phyloP scores from a whole-genome alignment of 352 stramenopile species.

The Thraustochytrium striatum region DNA sequence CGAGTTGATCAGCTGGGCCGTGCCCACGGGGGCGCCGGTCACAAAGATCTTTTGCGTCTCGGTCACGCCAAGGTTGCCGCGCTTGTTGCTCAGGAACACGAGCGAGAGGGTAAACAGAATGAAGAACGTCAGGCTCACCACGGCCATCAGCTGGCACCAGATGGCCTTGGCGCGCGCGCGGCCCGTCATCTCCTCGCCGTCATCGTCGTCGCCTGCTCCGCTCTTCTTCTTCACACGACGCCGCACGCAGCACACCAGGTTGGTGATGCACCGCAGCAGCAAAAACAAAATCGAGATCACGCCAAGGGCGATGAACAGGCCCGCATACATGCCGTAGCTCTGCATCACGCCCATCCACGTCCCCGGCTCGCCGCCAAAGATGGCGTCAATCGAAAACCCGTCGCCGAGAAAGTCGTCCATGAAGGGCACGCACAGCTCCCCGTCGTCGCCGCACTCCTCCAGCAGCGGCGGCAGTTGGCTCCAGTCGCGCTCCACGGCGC shows the following conservation, averaged over 20 bases:
- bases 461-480: neutral
- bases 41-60: neutral
- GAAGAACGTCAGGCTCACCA: neutral
- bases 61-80: neutral
- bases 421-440: neutral
- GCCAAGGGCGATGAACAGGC: neutral
- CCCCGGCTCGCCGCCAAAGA: neutral
- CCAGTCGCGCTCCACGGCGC: neutral
- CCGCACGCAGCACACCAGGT: neutral
- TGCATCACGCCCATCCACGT: neutral
- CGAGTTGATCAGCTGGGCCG: neutral
- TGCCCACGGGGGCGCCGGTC: neutral
- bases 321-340: neutral
- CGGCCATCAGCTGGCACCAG: neutral
- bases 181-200: neutral
- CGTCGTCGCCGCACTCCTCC: neutral
- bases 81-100: neutral
- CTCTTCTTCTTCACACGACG: neutral
- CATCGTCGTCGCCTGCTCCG: neutral
- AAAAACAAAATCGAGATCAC: neutral
- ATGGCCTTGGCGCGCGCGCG: neutral
- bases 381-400: neutral
- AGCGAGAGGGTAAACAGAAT: neutral
- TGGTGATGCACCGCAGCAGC: neutral
- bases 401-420: neutral